These are phyloP conservation scores for Phytophthora kernoviae DNA, from an alignment of 352 stramenopile species.

Conservation along the genomic window DNA sequence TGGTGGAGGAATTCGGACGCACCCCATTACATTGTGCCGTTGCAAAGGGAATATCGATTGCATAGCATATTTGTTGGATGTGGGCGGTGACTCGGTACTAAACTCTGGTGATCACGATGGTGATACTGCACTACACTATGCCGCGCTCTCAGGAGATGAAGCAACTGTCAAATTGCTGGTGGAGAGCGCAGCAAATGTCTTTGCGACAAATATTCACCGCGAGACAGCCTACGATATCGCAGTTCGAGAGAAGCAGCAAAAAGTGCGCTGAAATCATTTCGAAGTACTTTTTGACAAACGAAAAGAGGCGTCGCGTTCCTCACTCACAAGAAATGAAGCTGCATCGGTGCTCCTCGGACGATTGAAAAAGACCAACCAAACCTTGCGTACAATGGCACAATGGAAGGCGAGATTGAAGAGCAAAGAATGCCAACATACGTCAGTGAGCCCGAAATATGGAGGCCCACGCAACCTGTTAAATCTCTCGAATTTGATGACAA, in stretches of 20 bases:
- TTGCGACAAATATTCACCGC: slow-evolving; percentile 57
- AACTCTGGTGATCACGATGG: slow-evolving; percentile 79
- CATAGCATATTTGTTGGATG: slow-evolving; percentile 83
- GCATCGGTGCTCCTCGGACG: slow-evolving; percentile 47
- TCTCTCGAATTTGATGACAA: slow-evolving; percentile 6
- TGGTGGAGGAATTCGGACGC: slow-evolving; percentile 80
- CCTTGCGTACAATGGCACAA: slow-evolving; percentile 14
- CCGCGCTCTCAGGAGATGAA: slow-evolving; percentile 62
- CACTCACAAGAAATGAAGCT: slow-evolving; percentile 46
- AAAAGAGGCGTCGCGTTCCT: slow-evolving; percentile 21
- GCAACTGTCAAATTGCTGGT: slow-evolving; percentile 72
- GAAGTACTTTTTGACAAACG: slow-evolving; percentile 55
- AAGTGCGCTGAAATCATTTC: slow-evolving; percentile 56
- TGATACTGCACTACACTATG: slow-evolving; percentile 81
- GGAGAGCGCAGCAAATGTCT: slow-evolving; percentile 77
- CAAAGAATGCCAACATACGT: slow-evolving; percentile 19
- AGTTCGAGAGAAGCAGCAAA: slow-evolving; percentile 51
- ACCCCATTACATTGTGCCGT: slow-evolving; percentile 83
- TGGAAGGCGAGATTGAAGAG: slow-evolving; percentile 23
- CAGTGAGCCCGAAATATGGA: slow-evolving; percentile 18
- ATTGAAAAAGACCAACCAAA: slow-evolving; percentile 17
- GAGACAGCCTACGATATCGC: slow-evolving; percentile 76
- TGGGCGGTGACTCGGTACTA: slow-evolving; percentile 78
- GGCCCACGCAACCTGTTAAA: slow-evolving; percentile 5
- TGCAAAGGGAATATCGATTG: slow-evolving; percentile 66